Percentiles rank a stretch among this genome's conserved stretches.
Conservation (phyloP, 306 rosid species). For the Rosa rugosa region DNA sequence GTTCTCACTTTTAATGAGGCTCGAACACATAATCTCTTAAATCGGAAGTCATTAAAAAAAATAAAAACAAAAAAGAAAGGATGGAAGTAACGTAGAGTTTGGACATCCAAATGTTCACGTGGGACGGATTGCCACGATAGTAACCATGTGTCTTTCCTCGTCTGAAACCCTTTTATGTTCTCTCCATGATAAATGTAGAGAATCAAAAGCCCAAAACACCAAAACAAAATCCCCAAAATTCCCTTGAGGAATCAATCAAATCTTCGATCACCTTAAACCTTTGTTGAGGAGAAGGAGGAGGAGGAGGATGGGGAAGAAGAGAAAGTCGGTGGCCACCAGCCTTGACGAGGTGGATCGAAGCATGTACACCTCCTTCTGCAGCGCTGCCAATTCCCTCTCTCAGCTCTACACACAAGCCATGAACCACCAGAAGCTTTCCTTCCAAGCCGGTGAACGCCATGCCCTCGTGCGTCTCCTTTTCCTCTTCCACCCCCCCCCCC, state of each 20-base stretch:
- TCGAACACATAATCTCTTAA: too few relatives aligned
- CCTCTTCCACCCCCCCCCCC: not conserved
- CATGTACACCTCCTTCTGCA: constrained; percentile 90
- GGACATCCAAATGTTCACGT: constrained; percentile 13
- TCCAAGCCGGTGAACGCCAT: constrained; percentile 97
- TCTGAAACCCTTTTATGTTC: not conserved
- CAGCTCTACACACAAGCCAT: constrained; percentile 88
- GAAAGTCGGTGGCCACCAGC: constrained; percentile 69
- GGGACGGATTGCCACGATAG: constrained; percentile 12
- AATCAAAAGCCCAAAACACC: not conserved
- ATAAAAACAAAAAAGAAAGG: not conserved
- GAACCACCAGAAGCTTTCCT: constrained; percentile 85
- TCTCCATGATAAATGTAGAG: not conserved
- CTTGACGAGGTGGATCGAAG: constrained; percentile 96
- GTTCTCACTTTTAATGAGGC: too few relatives aligned
- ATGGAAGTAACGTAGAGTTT: not conserved
- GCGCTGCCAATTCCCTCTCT: constrained; percentile 94
- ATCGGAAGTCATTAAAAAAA: not conserved
- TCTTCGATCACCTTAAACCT: too few relatives aligned
- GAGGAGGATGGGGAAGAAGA: constrained; percentile 47
- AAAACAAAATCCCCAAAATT: too few relatives aligned
- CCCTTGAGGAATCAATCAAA: too few relatives aligned
- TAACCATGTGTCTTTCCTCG: constrained; percentile 10
- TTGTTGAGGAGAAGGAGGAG: too few relatives aligned
- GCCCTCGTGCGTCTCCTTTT: constrained; percentile 50